Base-by-base conservation (phyloP, 306 rosid genomes). In the Gastrolobium bilobum region DNA sequence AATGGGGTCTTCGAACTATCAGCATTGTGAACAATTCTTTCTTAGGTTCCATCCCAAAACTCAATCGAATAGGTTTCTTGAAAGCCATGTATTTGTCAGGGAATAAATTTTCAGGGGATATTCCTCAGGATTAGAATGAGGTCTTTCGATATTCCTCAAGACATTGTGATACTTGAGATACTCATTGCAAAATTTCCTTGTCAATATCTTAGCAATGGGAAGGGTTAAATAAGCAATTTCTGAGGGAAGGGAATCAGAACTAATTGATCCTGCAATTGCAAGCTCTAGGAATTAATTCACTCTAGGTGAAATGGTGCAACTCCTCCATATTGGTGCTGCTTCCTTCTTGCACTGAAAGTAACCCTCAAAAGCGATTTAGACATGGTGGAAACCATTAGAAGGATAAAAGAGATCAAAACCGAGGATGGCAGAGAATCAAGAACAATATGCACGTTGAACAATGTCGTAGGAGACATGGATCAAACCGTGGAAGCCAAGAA, bases 151-250 rank as follows among this genome's bases (percentile, higher is more conserved):
- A 20, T 20, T 20, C 26, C 26, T 20, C 26, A 94, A 86, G 88
- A 94, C 88, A 76, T 11, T 94, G 80, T 94, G 38, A 88, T 92
- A 20, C 92, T 94, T 6, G 98, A 94, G 76, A 83, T 88, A 15
- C 86, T 91, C 38, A 89, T 95, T 0, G 97, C 97, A 8, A 92
- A 91, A 76, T 92, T 83, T 20, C 98, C 98, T 10, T 85, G 90
- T 10, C 97, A 91, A 10, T 94, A 94, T 73, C 89, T 89, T 4
- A 62, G 51, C 78, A 88, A 73, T 0, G 87, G 87, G 26, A 20
- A 20, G 94, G 94, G 93, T 88, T 46, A 11, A 79, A 4, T 83
- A 89, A 0, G 91, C 92, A 3, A 74, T 91, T 44, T 71, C 83
- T 2, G 97, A 90, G 59, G 86, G 88, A n/a, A 83, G 87, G 75